Percentiles rank a stretch among this genome's conserved stretches.
These are phyloP conservation scores for Coleophoma eucalyptorum DNA, from an alignment of 2,329 filamentous ascomycete genomes.

Conservation along the genomic window DNA sequence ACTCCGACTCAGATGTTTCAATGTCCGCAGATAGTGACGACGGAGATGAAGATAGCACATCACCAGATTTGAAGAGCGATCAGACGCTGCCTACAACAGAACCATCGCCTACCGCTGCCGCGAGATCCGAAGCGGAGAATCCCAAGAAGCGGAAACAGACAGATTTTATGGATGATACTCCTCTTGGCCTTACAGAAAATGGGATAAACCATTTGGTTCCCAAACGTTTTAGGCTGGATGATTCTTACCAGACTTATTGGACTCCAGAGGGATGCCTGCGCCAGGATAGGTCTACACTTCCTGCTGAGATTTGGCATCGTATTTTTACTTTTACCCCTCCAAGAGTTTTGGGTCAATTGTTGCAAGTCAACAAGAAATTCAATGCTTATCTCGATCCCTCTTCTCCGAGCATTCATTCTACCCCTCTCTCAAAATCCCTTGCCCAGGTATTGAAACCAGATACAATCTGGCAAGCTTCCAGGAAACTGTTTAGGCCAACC, in stretches of 20 bases:
- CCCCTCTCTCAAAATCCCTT: constrained; percentile 30
- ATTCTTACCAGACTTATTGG: constrained; percentile 9
- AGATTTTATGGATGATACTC: constrained; percentile 5
- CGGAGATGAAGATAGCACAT: constrained; percentile 16
- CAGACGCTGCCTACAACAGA: constrained; percentile 1
- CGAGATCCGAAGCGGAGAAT: constrained; percentile 3
- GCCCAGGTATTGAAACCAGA: constrained; percentile 49
- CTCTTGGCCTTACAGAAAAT: constrained; percentile 13
- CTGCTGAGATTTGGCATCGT: constrained; percentile 65
- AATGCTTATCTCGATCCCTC: constrained; percentile 52
- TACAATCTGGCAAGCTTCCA: constrained; percentile 66
- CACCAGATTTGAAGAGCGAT: constrained; percentile 4
- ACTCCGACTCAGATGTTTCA: constrained; percentile 30
- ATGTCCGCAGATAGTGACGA: constrained; percentile 31
- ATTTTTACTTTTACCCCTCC: constrained; percentile 66
- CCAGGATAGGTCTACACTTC: constrained; percentile 34
- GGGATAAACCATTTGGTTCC: constrained; percentile 10
- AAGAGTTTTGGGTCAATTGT: constrained; percentile 57
- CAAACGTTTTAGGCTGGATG: constrained; percentile 24
- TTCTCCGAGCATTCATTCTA: constrained; percentile 29
- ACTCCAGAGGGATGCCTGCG: constrained; percentile 13
- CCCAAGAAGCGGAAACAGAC: constrained; percentile 23
- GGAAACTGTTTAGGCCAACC: constrained; percentile 59
- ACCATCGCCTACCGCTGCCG: neutral
- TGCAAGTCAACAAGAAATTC: constrained; percentile 66